A percentile compares a stretch with the other conserved stretches of the same genome.
Evolutionary conservation across 2,329 filamentous ascomycete genomes (phyloP).

Genomic region (Microdochium trichocladiopsis): DNA sequence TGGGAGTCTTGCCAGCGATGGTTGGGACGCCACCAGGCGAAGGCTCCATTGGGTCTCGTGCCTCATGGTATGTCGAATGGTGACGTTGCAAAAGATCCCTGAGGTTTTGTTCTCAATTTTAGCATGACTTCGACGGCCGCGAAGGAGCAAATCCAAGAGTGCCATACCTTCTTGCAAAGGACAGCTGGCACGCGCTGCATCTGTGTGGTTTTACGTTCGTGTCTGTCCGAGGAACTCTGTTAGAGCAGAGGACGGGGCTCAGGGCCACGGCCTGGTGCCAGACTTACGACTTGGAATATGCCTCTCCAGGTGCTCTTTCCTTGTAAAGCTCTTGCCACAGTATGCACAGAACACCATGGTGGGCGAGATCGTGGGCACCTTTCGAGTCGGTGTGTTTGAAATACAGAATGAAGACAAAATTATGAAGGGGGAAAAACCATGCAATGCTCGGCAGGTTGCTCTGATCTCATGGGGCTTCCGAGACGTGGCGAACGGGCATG

Average conservation of each 20-base stretch:
- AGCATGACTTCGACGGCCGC: slow-evolving; percentile 6
- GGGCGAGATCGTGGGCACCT: too few relatives aligned
- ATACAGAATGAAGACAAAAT: too few relatives aligned
- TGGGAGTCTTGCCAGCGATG: slow-evolving; percentile 30
- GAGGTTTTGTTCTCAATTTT: slow-evolving; percentile 8
- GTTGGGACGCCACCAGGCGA: slow-evolving; percentile 33
- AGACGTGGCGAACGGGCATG: too few relatives aligned
- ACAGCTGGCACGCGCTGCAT: slow-evolving; percentile 40
- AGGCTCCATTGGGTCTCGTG: slow-evolving; percentile 36
- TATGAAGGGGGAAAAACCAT: too few relatives aligned
- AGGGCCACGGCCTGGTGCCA: too few relatives aligned
- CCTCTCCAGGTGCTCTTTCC: slow-evolving; percentile 50
- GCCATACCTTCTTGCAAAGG: slow-evolving; percentile 38
- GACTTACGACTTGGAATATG: slow-evolving; percentile 44
- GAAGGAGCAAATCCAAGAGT: slow-evolving; percentile 5
- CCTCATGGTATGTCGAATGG: slow-evolving; percentile 43
- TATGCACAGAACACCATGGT: slow-evolving; percentile 40
- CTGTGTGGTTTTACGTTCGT: slow-evolving; percentile 48
- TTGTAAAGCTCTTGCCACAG: slow-evolving; percentile 46
- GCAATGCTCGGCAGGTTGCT: too few relatives aligned
- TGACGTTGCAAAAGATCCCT: slow-evolving; percentile 45
- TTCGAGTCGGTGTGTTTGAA: too few relatives aligned
- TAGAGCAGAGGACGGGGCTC: too few relatives aligned
- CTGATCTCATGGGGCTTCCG: too few relatives aligned
- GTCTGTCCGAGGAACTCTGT: slow-evolving; percentile 26